A percentile compares a stretch with the other conserved stretches of the same genome.
Evolutionary conservation across 2,329 filamentous ascomycete species (phyloP).

Genomic region (Xylaria sp.): DNA sequence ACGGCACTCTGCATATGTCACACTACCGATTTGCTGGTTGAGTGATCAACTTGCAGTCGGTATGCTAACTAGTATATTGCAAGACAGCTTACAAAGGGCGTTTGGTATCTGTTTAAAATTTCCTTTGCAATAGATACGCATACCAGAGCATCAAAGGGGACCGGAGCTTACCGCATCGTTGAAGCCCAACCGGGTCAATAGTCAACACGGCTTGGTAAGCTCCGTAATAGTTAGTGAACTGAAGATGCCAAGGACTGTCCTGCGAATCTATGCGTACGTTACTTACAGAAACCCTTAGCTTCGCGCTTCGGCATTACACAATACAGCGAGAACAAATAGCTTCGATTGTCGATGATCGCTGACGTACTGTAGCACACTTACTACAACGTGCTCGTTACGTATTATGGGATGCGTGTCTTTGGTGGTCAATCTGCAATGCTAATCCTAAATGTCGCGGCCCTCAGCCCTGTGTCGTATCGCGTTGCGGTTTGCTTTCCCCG

Average conservation of each 20-base stretch:
- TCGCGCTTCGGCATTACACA: slow-evolving; percentile 32
- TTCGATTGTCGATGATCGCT: neutral
- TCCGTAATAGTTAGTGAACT: neutral
- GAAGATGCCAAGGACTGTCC: slow-evolving; percentile 13
- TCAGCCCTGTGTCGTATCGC: neutral
- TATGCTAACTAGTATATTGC: neutral
- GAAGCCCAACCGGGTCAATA: neutral
- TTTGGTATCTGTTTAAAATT: too few relatives aligned
- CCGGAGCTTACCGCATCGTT: neutral
- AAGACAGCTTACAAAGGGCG: neutral
- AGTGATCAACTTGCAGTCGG: neutral
- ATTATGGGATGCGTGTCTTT: neutral
- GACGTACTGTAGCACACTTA: neutral
- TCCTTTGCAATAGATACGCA: neutral
- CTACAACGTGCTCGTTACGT: neutral
- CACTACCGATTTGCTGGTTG: neutral
- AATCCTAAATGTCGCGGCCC: neutral
- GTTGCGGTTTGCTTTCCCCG: neutral
- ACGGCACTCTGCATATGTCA: neutral
- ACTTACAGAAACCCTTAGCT: slow-evolving; percentile 12
- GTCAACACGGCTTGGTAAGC: neutral
- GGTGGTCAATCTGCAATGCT: neutral
- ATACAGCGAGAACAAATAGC: slow-evolving; percentile 13
- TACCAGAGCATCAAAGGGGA: neutral
- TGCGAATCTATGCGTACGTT: neutral